A percentile compares a stretch with the other conserved stretches of the same genome.
Evolutionary conservation across 164 flowering plant genomes (phyloP).

Genomic region (Hamamelis virginiana): DNA sequence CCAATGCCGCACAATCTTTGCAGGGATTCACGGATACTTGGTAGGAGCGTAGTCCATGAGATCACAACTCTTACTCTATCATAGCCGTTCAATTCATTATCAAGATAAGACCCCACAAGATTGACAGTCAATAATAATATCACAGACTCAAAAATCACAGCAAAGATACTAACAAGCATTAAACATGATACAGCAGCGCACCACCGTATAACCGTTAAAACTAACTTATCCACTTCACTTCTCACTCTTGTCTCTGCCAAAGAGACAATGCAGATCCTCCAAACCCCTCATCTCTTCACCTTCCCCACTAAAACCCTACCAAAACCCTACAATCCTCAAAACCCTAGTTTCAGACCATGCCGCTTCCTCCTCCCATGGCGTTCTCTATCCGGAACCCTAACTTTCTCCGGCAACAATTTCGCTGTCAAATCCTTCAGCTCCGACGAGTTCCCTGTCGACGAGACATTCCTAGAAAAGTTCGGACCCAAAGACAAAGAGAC

Average conservation of each 20-base stretch:
- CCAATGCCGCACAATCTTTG: no score
- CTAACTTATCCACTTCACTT: background rate
- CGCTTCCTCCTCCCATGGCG: slow-evolving; percentile 14
- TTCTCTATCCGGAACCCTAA: slow-evolving; percentile 8
- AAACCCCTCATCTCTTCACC: slow-evolving; percentile 27
- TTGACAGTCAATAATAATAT: background rate
- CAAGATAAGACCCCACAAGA: background rate
- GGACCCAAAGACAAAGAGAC: slow-evolving; percentile 57
- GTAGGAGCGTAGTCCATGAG: no score
- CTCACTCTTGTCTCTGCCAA: background rate
- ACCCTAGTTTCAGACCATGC: slow-evolving; percentile 3
- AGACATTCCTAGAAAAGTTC: slow-evolving; percentile 55
- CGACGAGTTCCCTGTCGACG: slow-evolving; percentile 86
- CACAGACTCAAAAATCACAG: background rate
- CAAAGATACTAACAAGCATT: background rate
- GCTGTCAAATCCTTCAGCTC: slow-evolving; percentile 40
- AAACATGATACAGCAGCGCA: background rate
- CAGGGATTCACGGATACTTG: no score
- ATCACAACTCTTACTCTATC: no score
- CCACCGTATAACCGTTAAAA: background rate
- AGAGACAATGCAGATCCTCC: slow-evolving; percentile 41
- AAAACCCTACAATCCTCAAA: slow-evolving; percentile 6
- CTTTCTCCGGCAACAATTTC: slow-evolving; percentile 11
- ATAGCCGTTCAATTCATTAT: no score
- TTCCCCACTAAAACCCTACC: slow-evolving; percentile 14